Evolutionary conservation across 192 early-diverging fungal genomes (phyloP).

Genomic region (Backusella macrospora): DNA sequence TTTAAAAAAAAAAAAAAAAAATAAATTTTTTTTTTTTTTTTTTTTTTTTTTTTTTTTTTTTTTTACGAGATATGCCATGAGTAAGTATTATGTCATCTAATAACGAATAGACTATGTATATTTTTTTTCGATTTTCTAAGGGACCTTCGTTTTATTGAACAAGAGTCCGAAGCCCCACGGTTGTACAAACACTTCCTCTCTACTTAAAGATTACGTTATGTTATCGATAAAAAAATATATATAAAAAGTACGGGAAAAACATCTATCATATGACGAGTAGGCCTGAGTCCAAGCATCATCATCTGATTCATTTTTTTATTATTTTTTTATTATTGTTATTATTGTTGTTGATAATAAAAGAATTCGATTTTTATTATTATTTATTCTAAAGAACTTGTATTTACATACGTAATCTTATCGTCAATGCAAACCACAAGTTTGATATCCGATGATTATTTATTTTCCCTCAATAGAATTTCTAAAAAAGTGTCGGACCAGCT

Average conservation of each 20-base stretch:
- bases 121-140: background rate
- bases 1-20: too few relatives aligned
- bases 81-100: too few relatives aligned
- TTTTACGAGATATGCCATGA: too few relatives aligned
- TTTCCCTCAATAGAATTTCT: background rate
- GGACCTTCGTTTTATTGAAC: background rate
- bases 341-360: background rate
- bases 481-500: conserved; percentile 8
- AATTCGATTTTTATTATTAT: background rate
- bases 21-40: too few relatives aligned
- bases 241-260: conserved; percentile 1
- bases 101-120: too few relatives aligned
- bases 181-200: background rate
- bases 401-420: background rate
- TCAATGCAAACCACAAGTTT: background rate
- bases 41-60: too few relatives aligned
- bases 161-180: background rate
- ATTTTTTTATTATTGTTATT: background rate
- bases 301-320: conserved; percentile 6
- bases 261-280: conserved; percentile 3
- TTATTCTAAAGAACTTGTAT: background rate
- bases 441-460: background rate
- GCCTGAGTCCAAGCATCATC: conserved; percentile 2
- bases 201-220: background rate
- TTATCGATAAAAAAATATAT: background rate